A percentile compares a stretch with the other conserved stretches of the same genome.
Evolutionary conservation across 306 rosid species (phyloP).

Genomic region (Lathyrus oleraceus): DNA sequence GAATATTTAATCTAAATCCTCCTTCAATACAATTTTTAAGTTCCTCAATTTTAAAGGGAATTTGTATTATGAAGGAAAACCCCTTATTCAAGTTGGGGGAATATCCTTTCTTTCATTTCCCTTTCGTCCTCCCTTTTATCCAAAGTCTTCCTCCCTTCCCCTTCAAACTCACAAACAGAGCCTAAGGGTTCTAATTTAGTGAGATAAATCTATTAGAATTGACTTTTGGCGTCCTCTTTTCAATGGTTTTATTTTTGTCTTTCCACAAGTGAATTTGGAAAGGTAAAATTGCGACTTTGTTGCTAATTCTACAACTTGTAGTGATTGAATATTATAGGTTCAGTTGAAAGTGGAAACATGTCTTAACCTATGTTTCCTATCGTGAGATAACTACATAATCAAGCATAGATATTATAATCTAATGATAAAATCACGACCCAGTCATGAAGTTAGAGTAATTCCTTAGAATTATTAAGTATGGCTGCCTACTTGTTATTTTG

Average conservation of each 20-base stretch:
- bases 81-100: too few species aligned
- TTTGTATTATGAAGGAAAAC: too few species aligned
- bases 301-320: conserved; percentile 6
- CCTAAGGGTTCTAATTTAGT: neutral
- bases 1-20: too few species aligned
- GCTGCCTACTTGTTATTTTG: neutral
- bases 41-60: too few species aligned
- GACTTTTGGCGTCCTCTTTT: neutral
- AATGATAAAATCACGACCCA: neutral
- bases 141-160: too few species aligned
- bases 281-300: neutral
- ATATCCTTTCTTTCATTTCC: too few species aligned
- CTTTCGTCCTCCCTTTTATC: too few species aligned
- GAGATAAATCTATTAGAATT: conserved; percentile 14
- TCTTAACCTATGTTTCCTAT: neutral
- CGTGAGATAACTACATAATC: neutral
- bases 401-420: conserved; percentile 1
- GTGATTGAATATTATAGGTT: neutral
- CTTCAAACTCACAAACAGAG: too few species aligned
- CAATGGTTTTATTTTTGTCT: neutral
- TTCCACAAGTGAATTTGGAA: neutral
- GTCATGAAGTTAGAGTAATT: neutral
- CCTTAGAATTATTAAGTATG: neutral
- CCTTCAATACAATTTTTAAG: too few species aligned
- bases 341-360: conserved; percentile 14